Evolutionary conservation across 169 alveolate species (phyloP).

Genomic region (Perkinsus marinus): DNA sequence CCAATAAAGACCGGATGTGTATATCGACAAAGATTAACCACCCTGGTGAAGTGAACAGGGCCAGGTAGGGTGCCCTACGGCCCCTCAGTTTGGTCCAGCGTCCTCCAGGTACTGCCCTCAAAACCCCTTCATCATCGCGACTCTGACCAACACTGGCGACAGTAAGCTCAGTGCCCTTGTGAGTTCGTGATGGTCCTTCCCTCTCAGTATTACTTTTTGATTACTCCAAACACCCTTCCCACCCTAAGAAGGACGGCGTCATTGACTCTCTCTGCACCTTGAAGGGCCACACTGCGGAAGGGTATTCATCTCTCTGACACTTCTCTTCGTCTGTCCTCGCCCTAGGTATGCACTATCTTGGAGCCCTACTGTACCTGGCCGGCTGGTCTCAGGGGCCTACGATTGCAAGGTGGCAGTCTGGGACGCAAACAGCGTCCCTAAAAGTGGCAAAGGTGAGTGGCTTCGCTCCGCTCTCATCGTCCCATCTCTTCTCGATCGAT

Average conservation of each 20-base stretch:
- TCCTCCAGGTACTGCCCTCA: constrained; percentile 70
- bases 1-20: neutral
- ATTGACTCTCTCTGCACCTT: neutral
- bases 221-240: constrained; percentile 76
- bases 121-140: constrained; percentile 69
- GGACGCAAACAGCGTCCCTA: neutral
- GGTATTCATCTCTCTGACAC: neutral
- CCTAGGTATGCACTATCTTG: neutral
- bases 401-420: neutral
- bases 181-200: no score
- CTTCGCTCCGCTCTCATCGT: neutral
- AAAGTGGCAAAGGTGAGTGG: neutral
- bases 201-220: constrained; percentile 46
- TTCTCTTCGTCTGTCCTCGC: no score
- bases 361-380: neutral
- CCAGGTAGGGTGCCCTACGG: constrained; percentile 16
- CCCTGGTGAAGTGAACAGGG: constrained; percentile 55
- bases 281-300: neutral
- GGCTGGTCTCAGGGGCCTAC: neutral
- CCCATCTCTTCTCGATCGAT: neutral
- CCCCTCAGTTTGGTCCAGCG: neutral
- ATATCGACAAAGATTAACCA: constrained; percentile 17
- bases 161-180: neutral
- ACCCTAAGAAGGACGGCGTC: neutral
- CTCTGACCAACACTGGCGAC: constrained; percentile 73